phyloP scores from a whole-genome alignment of 2,329 filamentous ascomycete genomes.

The Arachnomyces sp. region DNA sequence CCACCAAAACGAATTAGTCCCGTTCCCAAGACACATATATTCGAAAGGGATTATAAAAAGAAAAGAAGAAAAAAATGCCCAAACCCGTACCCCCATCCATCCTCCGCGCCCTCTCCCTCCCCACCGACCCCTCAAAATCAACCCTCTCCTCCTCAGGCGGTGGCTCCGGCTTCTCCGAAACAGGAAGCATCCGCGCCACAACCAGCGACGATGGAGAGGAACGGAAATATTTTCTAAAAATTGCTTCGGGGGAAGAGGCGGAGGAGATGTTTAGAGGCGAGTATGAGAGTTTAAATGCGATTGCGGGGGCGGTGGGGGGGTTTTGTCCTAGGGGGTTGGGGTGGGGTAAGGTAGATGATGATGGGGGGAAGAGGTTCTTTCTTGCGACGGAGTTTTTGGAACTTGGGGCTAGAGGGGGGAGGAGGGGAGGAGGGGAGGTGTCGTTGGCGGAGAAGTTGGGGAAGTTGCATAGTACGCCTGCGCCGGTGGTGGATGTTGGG shows the following conservation, averaged over 20 bases:
- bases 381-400: conserved; percentile 74
- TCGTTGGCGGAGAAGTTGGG: conserved; percentile 70
- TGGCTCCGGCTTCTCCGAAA: conserved; percentile 37
- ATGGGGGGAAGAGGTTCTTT: conserved; percentile 38
- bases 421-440: conserved; percentile 37
- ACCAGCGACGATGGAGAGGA: conserved; percentile 13
- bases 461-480: conserved; percentile 66
- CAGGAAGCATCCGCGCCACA: conserved; percentile 28
- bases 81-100: conserved; percentile 23
- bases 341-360: conserved; percentile 54
- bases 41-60: conserved; percentile 4
- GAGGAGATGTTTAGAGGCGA: conserved; percentile 53
- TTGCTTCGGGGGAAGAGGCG: conserved; percentile 25
- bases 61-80: conserved; percentile 19
- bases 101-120: conserved; percentile 29
- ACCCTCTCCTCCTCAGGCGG: conserved; percentile 29
- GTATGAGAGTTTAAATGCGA: conserved; percentile 72
- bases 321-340: conserved; percentile 70
- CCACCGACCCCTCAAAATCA: conserved; percentile 23
- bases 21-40: too few relatives aligned
- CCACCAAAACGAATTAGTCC: too few relatives aligned
- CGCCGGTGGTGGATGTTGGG: conserved; percentile 36
- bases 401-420: conserved; percentile 39
- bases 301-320: conserved; percentile 61
- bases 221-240: conserved; percentile 34